A percentile compares a stretch with the other conserved stretches of the same genome.
These are phyloP conservation scores for Tanacetum coccineum DNA, from an alignment of 129 eudicot genomes.

Conservation along the genomic window DNA sequence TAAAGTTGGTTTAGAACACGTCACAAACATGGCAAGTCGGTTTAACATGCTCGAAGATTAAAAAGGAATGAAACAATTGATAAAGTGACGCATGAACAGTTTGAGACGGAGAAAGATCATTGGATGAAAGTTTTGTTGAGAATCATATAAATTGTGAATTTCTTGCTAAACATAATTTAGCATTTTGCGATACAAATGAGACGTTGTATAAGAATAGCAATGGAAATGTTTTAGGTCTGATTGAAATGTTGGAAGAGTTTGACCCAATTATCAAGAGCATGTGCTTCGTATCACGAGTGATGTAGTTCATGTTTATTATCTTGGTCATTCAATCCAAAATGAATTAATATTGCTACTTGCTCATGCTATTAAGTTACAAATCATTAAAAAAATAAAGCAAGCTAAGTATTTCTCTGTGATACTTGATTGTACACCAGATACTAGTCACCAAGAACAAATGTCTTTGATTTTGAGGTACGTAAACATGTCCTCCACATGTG, in stretches of 20 bases:
- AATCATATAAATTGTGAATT: neutral
- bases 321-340: neutral
- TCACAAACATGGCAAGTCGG: neutral
- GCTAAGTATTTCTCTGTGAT: constrained; percentile 1
- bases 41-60: neutral
- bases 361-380: neutral
- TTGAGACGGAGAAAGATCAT: too few relatives aligned
- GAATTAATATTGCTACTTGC: neutral
- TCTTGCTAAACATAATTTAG: neutral
- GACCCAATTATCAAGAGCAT: constrained; percentile 3
- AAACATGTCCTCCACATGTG: too few relatives aligned
- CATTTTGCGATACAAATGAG: neutral
- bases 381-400: neutral
- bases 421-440: too few relatives aligned
- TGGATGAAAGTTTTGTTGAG: too few relatives aligned
- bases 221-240: neutral
- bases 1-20: neutral
- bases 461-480: too few relatives aligned
- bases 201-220: neutral
- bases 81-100: too few relatives aligned
- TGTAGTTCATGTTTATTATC: neutral
- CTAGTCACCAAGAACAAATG: too few relatives aligned
- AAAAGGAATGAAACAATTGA: too few relatives aligned
- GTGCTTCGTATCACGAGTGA: neutral
- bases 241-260: neutral